phyloP scores from a whole-genome alignment of 495 filamentous ascomycete genomes.

The Hypoxylon rickii region DNA sequence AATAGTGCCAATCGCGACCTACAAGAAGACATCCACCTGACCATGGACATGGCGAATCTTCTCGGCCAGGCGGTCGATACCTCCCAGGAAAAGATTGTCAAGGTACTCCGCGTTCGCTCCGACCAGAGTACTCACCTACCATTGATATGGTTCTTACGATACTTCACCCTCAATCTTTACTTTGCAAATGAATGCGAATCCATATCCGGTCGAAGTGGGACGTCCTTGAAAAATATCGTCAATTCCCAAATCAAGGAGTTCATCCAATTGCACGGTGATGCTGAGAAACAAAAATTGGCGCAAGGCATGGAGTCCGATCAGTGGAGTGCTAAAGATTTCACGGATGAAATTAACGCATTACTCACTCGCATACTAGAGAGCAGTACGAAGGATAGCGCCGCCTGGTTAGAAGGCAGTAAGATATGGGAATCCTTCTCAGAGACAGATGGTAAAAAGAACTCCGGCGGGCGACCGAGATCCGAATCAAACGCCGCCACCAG shows the following conservation, averaged over 20 bases:
- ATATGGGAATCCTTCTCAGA: constrained; percentile 66
- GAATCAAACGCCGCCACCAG: constrained; percentile 61
- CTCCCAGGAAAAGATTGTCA: constrained; percentile 89
- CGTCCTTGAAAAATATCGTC: constrained; percentile 81
- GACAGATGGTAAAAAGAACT: constrained; percentile 37
- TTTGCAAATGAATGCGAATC: constrained; percentile 98
- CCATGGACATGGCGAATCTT: constrained; percentile 91
- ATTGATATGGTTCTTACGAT: constrained; percentile 80
- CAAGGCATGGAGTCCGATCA: constrained; percentile 85
- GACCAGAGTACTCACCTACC: constrained; percentile 78
- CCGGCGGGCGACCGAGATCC: constrained; percentile 37
- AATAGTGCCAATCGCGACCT: constrained; percentile 49
- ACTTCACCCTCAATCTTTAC: constrained; percentile 89
- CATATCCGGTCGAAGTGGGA: constrained; percentile 85
- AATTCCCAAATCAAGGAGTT: constrained; percentile 92
- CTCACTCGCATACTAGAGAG: constrained; percentile 72
- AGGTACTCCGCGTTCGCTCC: constrained; percentile 86
- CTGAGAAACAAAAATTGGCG: constrained; percentile 77
- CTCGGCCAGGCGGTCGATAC: constrained; percentile 92
- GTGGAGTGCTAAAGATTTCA: constrained; percentile 90
- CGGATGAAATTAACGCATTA: constrained; percentile 63
- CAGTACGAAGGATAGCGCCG: constrained; percentile 77
- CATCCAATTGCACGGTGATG: constrained; percentile 73
- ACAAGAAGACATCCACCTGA: constrained; percentile 82
- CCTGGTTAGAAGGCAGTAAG: constrained; percentile 72